Evolutionary conservation across 768 basidiomycete species (phyloP), one percentile per base, ranked within the genome.

Genomic region (Hericium alpestre): DNA sequence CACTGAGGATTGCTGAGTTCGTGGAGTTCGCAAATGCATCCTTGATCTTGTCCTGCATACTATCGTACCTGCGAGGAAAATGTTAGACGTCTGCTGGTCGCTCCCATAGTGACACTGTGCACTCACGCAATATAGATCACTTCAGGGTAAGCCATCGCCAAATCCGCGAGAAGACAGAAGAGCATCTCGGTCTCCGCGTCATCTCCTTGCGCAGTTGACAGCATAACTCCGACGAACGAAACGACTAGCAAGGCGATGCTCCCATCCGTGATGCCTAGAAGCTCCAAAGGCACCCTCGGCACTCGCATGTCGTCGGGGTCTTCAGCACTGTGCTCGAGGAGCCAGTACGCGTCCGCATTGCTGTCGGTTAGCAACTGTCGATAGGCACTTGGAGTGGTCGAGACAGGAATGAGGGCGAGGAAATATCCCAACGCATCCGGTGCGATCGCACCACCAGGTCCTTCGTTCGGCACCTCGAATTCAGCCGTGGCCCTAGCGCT

Each of bases 111-210:
- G 48, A 27, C 20, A 43, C 40, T n/a, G 11, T 53, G 43, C 25
- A 80, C 90, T 59, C 73, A 92, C 90, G 80, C 78, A 66, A 90
- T 76, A 1, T 82, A 72, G 22, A 91, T 74, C 20, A 84, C 77
- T 18, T 92, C 87, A 1, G 91, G 91, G 68, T 82, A 86, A 9
- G 74, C 69, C 7, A 71, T 70, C 15, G 83, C 79, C 13, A 91
- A 78, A 46, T 91, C 85, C 32, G 87, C 80, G 32, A 96, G 75
- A 37, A 95, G 67, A 50, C 77, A 76, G 68, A 87, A 93, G 48
- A 94, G 69, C 41, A 93, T 84, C 66, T 90, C 81, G 2, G 84
- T 85, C 70, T 96, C 93, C 1, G 77, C 74, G 61, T 90, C 88
- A 60, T 91, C 88, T 2, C 86, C 83, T 64, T 90, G 84, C 1